These are phyloP conservation scores for Tetrahymena malaccensis DNA, from an alignment of 73 alveolate genomes.

Conservation along the genomic window DNA sequence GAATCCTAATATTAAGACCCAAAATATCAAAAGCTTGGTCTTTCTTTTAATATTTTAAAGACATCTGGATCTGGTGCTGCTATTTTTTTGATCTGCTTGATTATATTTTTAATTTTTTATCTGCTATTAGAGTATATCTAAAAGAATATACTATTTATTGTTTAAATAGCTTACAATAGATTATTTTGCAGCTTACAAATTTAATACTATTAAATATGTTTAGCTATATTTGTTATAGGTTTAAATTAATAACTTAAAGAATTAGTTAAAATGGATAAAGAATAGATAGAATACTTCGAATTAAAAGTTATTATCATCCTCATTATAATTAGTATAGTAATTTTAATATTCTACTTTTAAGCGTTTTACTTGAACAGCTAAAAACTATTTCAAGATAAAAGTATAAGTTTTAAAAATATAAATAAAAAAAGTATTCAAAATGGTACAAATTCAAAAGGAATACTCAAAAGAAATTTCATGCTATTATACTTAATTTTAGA, in stretches of 20 bases:
- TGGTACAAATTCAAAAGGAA: not conserved
- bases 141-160: not conserved
- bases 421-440: too few relatives aligned
- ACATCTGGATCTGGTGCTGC: not conserved
- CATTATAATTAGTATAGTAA: too few relatives aligned
- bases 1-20: not conserved
- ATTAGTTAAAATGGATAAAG: not conserved
- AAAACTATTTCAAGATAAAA: too few relatives aligned
- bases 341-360: not conserved
- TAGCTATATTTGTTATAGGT: not conserved
- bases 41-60: not conserved
- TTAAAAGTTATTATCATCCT: too few relatives aligned
- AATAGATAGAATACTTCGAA: too few relatives aligned
- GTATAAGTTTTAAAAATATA: too few relatives aligned
- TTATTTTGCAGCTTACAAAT: not conserved
- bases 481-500: not conserved
- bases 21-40: not conserved
- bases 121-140: not conserved
- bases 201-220: not conserved
- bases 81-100: not conserved
- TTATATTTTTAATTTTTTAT: too few relatives aligned
- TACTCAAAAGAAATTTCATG: not conserved
- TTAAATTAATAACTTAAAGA: not conserved
- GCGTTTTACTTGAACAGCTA: not conserved
- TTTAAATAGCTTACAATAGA: not conserved